A percentile compares a stretch with the other conserved stretches of the same genome.
phyloP scores from a whole-genome alignment of 495 filamentous ascomycete genomes.

The Stereocaulon alpinum region DNA sequence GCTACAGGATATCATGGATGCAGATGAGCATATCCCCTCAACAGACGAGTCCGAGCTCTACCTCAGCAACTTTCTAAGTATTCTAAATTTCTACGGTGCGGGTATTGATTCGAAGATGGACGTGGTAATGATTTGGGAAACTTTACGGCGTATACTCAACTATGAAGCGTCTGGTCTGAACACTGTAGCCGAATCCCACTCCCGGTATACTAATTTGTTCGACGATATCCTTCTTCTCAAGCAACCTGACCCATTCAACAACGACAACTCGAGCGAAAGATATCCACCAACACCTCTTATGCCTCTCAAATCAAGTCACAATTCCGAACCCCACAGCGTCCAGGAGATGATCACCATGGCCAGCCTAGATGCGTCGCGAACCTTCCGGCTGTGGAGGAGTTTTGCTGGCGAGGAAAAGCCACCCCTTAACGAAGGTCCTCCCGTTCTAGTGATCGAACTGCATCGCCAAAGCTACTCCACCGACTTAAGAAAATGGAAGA shows the following conservation, averaged over 20 bases:
- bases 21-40: background rate
- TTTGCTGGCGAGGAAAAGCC: slow-evolving; percentile 15
- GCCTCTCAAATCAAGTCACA: background rate
- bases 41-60: slow-evolving; percentile 9
- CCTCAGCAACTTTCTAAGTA: slow-evolving; percentile 7
- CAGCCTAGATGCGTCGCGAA: slow-evolving; percentile 21
- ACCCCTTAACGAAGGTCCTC: slow-evolving; percentile 20
- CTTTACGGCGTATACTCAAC: slow-evolving; percentile 19
- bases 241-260: slow-evolving; percentile 19
- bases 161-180: slow-evolving; percentile 12
- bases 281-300: slow-evolving; percentile 1
- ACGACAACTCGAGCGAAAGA: slow-evolving; percentile 6
- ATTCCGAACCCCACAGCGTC: slow-evolving; percentile 20
- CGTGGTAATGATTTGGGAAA: slow-evolving; percentile 27
- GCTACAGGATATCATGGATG: slow-evolving; percentile 27
- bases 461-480: slow-evolving; percentile 47
- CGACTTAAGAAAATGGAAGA: slow-evolving; percentile 44
- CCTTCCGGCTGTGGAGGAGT: slow-evolving; percentile 15
- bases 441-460: slow-evolving; percentile 49
- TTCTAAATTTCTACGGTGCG: slow-evolving; percentile 28
- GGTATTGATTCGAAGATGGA: slow-evolving; percentile 27
- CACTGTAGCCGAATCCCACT: slow-evolving; percentile 10
- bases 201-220: slow-evolving; percentile 6
- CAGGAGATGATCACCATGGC: slow-evolving; percentile 19
- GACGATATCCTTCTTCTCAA: slow-evolving; percentile 18